Base-by-base conservation (phyloP, 2,329 filamentous ascomycete species). In the Pseudogymnoascus sp. region DNA sequence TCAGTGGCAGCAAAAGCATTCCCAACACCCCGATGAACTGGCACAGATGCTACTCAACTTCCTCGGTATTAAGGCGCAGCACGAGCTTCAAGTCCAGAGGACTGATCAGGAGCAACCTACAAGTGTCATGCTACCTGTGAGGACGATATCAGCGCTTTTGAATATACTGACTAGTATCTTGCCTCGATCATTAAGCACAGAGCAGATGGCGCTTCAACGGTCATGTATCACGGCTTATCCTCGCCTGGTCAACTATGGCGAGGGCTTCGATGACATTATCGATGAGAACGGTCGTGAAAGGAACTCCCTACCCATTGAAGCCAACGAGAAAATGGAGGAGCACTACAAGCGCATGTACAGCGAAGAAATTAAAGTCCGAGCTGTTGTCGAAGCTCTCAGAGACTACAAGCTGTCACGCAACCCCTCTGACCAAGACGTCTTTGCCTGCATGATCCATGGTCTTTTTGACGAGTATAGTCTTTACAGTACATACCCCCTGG, bases 271-370 rank as follows among this genome's bases (percentile, higher is more conserved):
- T 73, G 89, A 94, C 62, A 86, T 97, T 41, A 92, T 99, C 66
- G 90, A 97, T 69, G 80, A 82, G 8, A 96, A 95, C 70, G 89
- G 91, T 47, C 83, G 85, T 67, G 84, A 87, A 17, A 87, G 90
- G n/a, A 96, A 97, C 69, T 81, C 84, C 1, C 81, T 99, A 1
- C 88, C 92, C 0, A 80, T 83, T 17, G 85, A 86, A 21, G 90
- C 93, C 60, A 92, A 96, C 67, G 85, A 83, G 66, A 90, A 91
- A 72, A 99, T 99, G 94, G 92, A 97, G 71, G 91, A 97, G 67
- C 87, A 96, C 65, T 99, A 97, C 74, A 97, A 96, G 75, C 90
- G 90, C 70, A 97, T 99, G 92, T 99, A 99, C 72, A 89, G 90
- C 66, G 88, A 90, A 66, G 91, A 97, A 67, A 85, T 92, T 17